Conservation (phyloP, 441 rosid genomes). For the Gossypium schwendimanii region DNA sequence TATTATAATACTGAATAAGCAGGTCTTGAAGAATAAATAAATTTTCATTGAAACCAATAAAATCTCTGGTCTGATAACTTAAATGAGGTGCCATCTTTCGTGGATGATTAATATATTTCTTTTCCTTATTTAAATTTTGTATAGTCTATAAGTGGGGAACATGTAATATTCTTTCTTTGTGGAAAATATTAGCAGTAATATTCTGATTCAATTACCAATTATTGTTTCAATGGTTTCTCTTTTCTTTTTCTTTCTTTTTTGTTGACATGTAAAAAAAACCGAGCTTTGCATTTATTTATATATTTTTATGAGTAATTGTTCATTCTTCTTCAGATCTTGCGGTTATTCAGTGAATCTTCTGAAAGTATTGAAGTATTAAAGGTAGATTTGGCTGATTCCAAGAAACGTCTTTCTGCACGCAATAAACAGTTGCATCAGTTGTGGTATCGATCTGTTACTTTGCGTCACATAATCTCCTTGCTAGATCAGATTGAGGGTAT, state of each 20-base stretch:
- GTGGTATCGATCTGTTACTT: constrained; percentile 98
- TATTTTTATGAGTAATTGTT: neutral
- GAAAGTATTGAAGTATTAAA: constrained; percentile 61
- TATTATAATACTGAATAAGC: neutral
- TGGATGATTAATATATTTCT: neutral
- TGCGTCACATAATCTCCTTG: constrained; percentile 87
- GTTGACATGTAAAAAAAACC: neutral
- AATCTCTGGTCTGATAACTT: neutral
- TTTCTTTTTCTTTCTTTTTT: neutral
- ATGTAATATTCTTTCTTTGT: neutral
- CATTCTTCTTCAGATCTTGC: constrained; percentile 67
- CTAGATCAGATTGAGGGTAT: constrained; percentile 97
- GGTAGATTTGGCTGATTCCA: constrained; percentile 86
- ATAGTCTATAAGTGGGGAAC: neutral
- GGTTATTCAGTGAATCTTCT: constrained; percentile 89
- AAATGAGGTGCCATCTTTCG: neutral
- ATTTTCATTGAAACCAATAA: neutral
- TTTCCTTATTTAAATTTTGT: neutral
- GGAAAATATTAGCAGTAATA: neutral
- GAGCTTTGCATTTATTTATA: neutral
- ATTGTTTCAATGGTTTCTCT: neutral
- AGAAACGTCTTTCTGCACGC: constrained; percentile 73
- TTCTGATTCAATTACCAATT: neutral
- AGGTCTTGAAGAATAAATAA: neutral
- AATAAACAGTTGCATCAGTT: constrained; percentile 96